Percentiles rank a stretch among this genome's conserved stretches.
These are phyloP conservation scores for Backusella westeae DNA, from an alignment of 192 early-diverging fungal genomes.

Conservation along the genomic window DNA sequence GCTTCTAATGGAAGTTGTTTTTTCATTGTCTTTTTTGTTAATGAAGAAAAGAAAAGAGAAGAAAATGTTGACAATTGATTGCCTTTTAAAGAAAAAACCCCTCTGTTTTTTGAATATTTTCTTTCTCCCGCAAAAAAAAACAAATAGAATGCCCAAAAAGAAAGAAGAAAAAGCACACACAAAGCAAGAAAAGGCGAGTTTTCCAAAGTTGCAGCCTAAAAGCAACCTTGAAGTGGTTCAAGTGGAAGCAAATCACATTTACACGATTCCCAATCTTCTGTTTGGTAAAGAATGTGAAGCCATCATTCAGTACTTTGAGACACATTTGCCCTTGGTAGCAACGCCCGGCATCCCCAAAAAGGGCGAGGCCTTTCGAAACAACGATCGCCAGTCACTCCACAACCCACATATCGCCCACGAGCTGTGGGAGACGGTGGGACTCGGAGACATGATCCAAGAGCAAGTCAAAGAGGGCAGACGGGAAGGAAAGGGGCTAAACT, in stretches of 20 bases:
- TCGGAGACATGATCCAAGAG: background rate
- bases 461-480: background rate
- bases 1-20: no score
- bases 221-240: slow-evolving; percentile 11
- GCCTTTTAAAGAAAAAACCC: background rate
- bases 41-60: no score
- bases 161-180: background rate
- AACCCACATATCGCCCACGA: slow-evolving; percentile 24
- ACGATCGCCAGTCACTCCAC: slow-evolving; percentile 37
- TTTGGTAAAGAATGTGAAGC: slow-evolving; percentile 35
- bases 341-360: slow-evolving; percentile 26
- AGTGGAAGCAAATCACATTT: slow-evolving; percentile 35
- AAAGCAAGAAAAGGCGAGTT: background rate
- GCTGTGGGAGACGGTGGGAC: slow-evolving; percentile 28
- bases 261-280: slow-evolving; percentile 35
- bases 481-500: slow-evolving; percentile 29
- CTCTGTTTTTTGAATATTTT: background rate
- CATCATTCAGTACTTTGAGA: slow-evolving; percentile 35
- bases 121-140: background rate
- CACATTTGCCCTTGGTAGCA: slow-evolving; percentile 19
- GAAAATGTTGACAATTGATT: no score
- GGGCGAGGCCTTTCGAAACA: slow-evolving; percentile 43
- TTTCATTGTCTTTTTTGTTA: no score
- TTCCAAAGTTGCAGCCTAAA: slow-evolving; percentile 30
- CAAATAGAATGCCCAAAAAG: background rate